Percentiles rank a stretch among this genome's conserved stretches.
phyloP scores from a whole-genome alignment of 1,139 yeast genomes.

The Magnusiomyces clavatus region DNA sequence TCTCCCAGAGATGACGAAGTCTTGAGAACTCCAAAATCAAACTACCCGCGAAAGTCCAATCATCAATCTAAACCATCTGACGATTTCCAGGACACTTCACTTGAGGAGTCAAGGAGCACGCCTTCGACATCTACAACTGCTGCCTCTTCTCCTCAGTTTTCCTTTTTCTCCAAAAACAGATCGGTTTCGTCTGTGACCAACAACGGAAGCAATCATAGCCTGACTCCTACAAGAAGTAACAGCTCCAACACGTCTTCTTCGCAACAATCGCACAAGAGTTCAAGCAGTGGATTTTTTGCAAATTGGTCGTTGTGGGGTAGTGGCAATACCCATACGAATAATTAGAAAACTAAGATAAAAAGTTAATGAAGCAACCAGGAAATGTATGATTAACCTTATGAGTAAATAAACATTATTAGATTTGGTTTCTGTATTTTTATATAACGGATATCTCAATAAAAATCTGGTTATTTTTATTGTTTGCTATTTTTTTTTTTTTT shows the following conservation, averaged over 20 bases:
- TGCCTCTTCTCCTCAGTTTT: too few relatives aligned
- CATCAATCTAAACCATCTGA: background rate
- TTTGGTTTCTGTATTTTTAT: too few relatives aligned
- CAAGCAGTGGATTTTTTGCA: conserved; percentile 5
- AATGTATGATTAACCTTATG: too few relatives aligned
- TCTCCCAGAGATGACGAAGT: background rate
- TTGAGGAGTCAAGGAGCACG: background rate
- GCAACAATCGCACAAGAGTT: background rate
- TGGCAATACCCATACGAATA: background rate
- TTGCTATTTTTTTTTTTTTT: background rate
- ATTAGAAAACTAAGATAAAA: too few relatives aligned
- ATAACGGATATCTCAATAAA: too few relatives aligned
- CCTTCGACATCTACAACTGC: background rate
- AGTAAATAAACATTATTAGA: too few relatives aligned
- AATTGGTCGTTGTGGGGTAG: conserved; percentile 15
- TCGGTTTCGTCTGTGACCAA: too few relatives aligned
- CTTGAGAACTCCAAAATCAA: background rate
- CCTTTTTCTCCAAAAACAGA: too few relatives aligned
- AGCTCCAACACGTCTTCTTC: background rate
- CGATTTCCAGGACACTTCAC: background rate
- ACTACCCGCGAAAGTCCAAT: background rate
- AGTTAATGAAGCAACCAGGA: too few relatives aligned
- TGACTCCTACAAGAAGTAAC: background rate
- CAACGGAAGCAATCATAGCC: too few relatives aligned
- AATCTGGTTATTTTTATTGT: background rate